Evolutionary conservation across 768 basidiomycete genomes (phyloP), one percentile per base, ranked within the genome.

Genomic region (Fomitopsis pulvina): DNA sequence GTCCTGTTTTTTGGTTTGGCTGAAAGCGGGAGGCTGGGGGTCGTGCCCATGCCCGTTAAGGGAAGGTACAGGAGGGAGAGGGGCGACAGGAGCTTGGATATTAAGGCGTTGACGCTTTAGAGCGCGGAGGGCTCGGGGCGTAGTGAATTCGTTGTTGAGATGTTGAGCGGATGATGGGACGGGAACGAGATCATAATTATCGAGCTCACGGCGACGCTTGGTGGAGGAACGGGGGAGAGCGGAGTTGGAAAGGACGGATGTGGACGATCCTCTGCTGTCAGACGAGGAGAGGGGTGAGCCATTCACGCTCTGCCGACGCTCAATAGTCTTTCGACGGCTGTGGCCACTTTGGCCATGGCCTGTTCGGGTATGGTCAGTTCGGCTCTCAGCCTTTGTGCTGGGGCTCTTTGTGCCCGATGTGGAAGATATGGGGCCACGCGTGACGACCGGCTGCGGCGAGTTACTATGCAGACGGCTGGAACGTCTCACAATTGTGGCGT

Each of bases 71-170:
- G 34, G 21, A 47, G 18, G 34, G 8, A 25, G 3, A 20, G 34
- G 26, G 10, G 39, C 38, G 10, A 14, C 20, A 27, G 9, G 4
- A 21, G 25, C 26, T 29, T 16, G 5, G 24, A 20, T 18, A 41
- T 30, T n/a, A 28, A 41, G 27, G 16, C 48, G 39, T 28, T 43
- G 48, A 25, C 48, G 48, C 48, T 50, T 50, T 29, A 50, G 48
- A 24, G 48, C 48, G 27, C 48, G 48, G 41, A 50, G 48, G 39
- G 48, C 41, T 28, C 24, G 47, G 48, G 25, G 48, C 26, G 29
- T 47, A 12, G 29, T 18, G 26, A 42, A 42, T 42, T 42, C 41
- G 25, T 27, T 27, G 25, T 45, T 9, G 10, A 20, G 3, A 20
- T 45, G 20, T 21, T 16, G 25, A 24, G 25, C 20, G 9, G 43